phyloP scores from a whole-genome alignment of 805 yeast species.

The Saccharomyces jurei region DNA sequence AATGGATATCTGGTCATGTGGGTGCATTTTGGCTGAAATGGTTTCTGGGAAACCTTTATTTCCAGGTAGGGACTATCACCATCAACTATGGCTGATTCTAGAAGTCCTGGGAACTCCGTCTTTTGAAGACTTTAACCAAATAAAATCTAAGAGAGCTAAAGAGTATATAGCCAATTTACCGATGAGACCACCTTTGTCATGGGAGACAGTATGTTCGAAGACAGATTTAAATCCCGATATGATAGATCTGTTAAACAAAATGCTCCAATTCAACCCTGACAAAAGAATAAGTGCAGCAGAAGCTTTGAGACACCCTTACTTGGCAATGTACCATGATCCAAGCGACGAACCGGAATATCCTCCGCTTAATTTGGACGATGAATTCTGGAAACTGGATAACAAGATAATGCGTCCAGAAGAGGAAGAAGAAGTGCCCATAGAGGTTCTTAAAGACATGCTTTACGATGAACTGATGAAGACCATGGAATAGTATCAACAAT shows the following conservation, averaged over 20 bases:
- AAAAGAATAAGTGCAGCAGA: conserved; percentile 68
- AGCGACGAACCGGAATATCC: conserved; percentile 55
- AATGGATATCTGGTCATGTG: conserved; percentile 75
- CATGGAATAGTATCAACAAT: conserved; percentile 12
- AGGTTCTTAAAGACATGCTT: conserved; percentile 65
- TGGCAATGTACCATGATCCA: conserved; percentile 59
- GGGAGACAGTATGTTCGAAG: conserved; percentile 25
- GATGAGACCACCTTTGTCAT: conserved; percentile 46
- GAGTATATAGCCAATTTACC: conserved; percentile 68
- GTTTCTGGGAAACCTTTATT: conserved; percentile 53
- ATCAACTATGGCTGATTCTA: conserved; percentile 58
- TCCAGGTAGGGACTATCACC: conserved; percentile 68
- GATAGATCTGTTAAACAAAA: conserved; percentile 56
- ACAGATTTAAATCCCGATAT: conserved; percentile 36
- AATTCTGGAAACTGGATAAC: conserved; percentile 37
- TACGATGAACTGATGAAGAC: conserved; percentile 71
- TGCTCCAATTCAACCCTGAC: conserved; percentile 65
- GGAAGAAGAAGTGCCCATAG: conserved; percentile 66
- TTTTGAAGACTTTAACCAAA: conserved; percentile 64
- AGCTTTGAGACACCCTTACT: conserved; percentile 68
- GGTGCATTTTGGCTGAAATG: conserved; percentile 70
- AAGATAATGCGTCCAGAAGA: conserved; percentile 43
- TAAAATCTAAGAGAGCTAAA: conserved; percentile 66
- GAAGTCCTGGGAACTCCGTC: conserved; percentile 67
- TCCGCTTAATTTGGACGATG: conserved; percentile 31